These are phyloP conservation scores for Kazachstania psychrophila DNA, from an alignment of 805 yeast species.

Conservation along the genomic window DNA sequence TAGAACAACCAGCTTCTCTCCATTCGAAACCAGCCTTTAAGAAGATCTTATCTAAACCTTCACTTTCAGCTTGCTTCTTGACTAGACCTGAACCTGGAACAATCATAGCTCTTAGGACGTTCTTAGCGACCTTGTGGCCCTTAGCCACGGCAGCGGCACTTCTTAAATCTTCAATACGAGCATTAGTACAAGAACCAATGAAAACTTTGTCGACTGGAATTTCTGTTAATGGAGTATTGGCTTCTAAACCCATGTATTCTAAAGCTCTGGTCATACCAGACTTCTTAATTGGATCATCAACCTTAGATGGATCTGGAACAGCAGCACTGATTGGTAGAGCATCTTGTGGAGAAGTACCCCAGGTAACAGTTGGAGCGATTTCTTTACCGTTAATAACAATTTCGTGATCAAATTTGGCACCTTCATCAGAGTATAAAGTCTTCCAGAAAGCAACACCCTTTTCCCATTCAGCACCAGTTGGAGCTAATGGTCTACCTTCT, in stretches of 20 bases:
- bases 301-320: constrained; percentile 83
- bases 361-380: constrained; percentile 90
- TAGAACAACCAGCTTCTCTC: constrained; percentile 99
- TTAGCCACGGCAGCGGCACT: constrained; percentile 90
- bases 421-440: constrained; percentile 78
- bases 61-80: constrained; percentile 85
- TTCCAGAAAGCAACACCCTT: constrained; percentile 90
- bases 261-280: constrained; percentile 88
- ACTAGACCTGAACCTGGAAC: constrained; percentile 98
- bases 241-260: constrained; percentile 79
- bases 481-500: constrained; percentile 91
- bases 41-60: constrained; percentile 88
- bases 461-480: constrained; percentile 90
- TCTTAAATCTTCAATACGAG: constrained; percentile 93
- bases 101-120: constrained; percentile 73
- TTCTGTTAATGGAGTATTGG: constrained; percentile 72
- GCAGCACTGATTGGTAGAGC: constrained; percentile 86
- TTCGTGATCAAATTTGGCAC: constrained; percentile 81
- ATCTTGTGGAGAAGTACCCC: constrained; percentile 99
- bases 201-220: constrained; percentile 84
- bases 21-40: constrained; percentile 91
- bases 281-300: constrained; percentile 62
- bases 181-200: constrained; percentile 96
- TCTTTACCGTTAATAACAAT: constrained; percentile 74
- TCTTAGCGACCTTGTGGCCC: constrained; percentile 79